Evolutionary conservation across 208 protist genomes (phyloP).

Genomic region (Wallacemonas sp.): DNA sequence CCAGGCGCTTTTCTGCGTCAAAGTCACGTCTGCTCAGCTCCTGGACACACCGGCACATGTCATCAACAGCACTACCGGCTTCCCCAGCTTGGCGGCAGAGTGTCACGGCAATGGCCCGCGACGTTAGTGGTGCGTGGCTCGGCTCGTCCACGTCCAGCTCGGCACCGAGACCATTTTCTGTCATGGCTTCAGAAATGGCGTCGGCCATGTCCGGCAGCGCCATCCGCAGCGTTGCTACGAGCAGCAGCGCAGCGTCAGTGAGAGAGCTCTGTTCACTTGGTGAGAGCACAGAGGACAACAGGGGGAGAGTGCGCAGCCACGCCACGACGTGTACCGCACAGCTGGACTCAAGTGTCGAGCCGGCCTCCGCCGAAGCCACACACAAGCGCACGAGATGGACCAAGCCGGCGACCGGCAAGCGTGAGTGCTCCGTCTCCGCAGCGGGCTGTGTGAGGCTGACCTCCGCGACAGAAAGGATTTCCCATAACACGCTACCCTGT

Average conservation of each 20-base stretch:
- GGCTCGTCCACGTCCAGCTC: background rate
- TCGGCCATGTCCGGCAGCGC: background rate
- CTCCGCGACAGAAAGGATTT: background rate
- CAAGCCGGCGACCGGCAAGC: background rate
- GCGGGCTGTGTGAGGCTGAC: background rate
- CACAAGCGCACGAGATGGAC: conserved; percentile 7
- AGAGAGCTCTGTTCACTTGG: background rate
- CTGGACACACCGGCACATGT: background rate
- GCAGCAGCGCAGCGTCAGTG: background rate
- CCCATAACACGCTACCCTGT: background rate
- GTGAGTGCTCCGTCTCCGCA: background rate
- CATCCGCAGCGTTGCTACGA: background rate
- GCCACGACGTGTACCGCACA: background rate
- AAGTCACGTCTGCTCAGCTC: conserved; percentile 16
- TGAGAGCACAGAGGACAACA: background rate
- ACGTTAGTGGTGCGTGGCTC: background rate
- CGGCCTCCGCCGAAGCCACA: background rate
- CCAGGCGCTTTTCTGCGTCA: conserved; percentile 7
- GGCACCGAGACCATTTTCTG: background rate
- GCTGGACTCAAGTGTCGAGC: background rate
- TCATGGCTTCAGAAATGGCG: background rate
- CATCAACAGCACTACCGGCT: background rate
- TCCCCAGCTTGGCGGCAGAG: background rate
- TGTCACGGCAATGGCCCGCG: background rate
- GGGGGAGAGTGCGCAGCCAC: background rate